A percentile compares a stretch with the other conserved stretches of the same genome.
Conservation (phyloP, 2,329 filamentous ascomycete genomes). For the Plenodomus tracheiphilus region DNA sequence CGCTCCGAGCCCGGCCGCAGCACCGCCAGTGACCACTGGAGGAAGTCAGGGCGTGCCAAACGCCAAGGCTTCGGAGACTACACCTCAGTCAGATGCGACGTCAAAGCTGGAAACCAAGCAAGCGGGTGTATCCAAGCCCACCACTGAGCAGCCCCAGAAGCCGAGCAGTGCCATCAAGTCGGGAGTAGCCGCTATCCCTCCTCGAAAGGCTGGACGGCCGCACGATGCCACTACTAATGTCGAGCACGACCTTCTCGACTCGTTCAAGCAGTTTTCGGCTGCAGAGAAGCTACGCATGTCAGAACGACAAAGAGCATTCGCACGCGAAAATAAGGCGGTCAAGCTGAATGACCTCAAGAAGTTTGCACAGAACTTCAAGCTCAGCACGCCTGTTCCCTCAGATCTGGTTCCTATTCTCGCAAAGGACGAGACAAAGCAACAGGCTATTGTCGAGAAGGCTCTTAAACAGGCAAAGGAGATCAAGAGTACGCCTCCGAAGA, state of each 20-base stretch:
- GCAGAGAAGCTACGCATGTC: slow-evolving; percentile 63
- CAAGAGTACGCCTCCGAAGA: slow-evolving; percentile 43
- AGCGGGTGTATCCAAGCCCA: slow-evolving; percentile 21
- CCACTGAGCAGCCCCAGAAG: slow-evolving; percentile 30
- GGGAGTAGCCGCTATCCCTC: slow-evolving; percentile 25
- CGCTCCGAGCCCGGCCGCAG: slow-evolving; percentile 23
- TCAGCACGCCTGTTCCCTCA: slow-evolving; percentile 86
- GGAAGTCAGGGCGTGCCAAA: slow-evolving; percentile 8
- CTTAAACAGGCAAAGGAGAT: slow-evolving; percentile 70
- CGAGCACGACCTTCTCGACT: slow-evolving; percentile 63
- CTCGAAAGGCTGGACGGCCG: slow-evolving; percentile 44
- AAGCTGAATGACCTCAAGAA: slow-evolving; percentile 94
- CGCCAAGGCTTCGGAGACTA: slow-evolving; percentile 21
- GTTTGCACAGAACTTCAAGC: slow-evolving; percentile 91
- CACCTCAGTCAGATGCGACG: slow-evolving; percentile 1
- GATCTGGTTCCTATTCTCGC: slow-evolving; percentile 94
- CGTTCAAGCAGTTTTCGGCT: slow-evolving; percentile 67
- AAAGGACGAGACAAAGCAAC: slow-evolving; percentile 93
- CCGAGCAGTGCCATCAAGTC: slow-evolving; percentile 35
- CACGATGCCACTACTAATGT: slow-evolving; percentile 63
- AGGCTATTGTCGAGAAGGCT: slow-evolving; percentile 88
- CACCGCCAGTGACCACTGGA: slow-evolving; percentile 12
- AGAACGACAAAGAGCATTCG: slow-evolving; percentile 58
- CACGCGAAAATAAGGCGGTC: slow-evolving; percentile 77
- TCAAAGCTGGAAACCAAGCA: slow-evolving; percentile 24